Conservation (phyloP, 805 yeast genomes). For the Candida alai region DNA sequence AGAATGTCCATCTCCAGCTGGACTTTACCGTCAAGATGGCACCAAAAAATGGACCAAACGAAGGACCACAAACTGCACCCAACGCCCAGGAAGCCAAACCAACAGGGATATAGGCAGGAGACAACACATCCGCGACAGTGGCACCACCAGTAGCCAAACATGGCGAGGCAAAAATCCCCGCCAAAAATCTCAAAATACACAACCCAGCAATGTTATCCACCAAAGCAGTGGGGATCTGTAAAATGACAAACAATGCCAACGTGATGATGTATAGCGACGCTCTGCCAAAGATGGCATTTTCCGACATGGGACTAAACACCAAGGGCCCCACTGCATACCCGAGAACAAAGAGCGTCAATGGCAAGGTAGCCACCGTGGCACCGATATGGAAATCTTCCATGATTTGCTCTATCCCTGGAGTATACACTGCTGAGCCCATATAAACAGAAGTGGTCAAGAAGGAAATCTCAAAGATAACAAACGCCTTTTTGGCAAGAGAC, state of each 20-base stretch:
- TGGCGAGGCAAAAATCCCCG: constrained; percentile 56
- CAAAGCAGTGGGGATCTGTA: constrained; percentile 57
- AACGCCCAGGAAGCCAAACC: constrained; percentile 51
- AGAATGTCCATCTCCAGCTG: constrained; percentile 45
- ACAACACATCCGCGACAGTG: constrained; percentile 47
- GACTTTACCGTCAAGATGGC: constrained; percentile 44
- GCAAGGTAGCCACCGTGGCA: constrained; percentile 44
- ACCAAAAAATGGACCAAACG: constrained; percentile 55
- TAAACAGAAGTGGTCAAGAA: constrained; percentile 50
- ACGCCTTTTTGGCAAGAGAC: constrained; percentile 38
- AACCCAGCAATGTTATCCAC: constrained; percentile 48
- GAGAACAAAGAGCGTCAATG: constrained; percentile 51
- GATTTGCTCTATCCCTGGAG: constrained; percentile 48
- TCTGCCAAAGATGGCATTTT: constrained; percentile 51
- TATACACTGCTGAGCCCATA: constrained; percentile 53
- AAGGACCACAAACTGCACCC: constrained; percentile 54
- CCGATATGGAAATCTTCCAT: constrained; percentile 44
- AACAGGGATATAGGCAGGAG: constrained; percentile 40
- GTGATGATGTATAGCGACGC: constrained; percentile 46
- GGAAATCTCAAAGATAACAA: constrained; percentile 37
- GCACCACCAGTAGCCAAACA: constrained; percentile 59
- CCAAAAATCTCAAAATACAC: constrained; percentile 47
- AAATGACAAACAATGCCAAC: constrained; percentile 42
- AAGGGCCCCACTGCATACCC: constrained; percentile 64
- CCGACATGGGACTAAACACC: constrained; percentile 56